phyloP scores from a whole-genome alignment of 192 early-diverging fungal genomes.

The Dissophora globulifera region DNA sequence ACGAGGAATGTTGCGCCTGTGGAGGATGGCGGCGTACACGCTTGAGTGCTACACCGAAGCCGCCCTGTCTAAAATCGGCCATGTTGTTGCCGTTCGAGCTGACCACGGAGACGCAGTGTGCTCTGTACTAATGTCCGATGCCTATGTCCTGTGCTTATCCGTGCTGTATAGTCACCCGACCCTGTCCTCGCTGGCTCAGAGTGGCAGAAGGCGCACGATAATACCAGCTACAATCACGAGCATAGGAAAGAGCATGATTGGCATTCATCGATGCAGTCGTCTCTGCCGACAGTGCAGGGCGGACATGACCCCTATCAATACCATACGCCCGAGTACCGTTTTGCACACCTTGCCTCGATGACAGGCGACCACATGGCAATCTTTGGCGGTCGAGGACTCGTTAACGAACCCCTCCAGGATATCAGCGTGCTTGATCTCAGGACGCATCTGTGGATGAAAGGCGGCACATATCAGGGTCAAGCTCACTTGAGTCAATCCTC shows the following conservation, averaged over 20 bases:
- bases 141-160: no score
- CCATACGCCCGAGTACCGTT: slow-evolving; percentile 65
- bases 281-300: neutral
- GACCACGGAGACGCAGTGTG: no score
- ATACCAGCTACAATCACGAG: no score
- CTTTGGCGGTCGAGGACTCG: slow-evolving; percentile 73
- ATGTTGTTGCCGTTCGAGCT: no score
- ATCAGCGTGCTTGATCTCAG: slow-evolving; percentile 73
- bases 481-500: slow-evolving; percentile 6
- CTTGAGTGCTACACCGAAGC: no score
- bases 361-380: slow-evolving; percentile 66
- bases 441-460: slow-evolving; percentile 63
- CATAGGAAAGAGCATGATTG: neutral
- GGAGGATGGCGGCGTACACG: no score
- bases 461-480: slow-evolving; percentile 14
- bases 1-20: no score
- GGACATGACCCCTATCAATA: slow-evolving; percentile 24
- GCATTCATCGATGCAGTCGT: neutral
- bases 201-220: no score
- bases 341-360: slow-evolving; percentile 72
- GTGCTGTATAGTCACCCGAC: no score
- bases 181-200: no score
- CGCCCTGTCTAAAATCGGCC: no score
- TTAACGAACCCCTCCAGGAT: slow-evolving; percentile 69
- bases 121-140: no score